A percentile compares a stretch with the other conserved stretches of the same genome.
Conservation (phyloP, 306 rosid species). For the Clitoria ternatea region DNA sequence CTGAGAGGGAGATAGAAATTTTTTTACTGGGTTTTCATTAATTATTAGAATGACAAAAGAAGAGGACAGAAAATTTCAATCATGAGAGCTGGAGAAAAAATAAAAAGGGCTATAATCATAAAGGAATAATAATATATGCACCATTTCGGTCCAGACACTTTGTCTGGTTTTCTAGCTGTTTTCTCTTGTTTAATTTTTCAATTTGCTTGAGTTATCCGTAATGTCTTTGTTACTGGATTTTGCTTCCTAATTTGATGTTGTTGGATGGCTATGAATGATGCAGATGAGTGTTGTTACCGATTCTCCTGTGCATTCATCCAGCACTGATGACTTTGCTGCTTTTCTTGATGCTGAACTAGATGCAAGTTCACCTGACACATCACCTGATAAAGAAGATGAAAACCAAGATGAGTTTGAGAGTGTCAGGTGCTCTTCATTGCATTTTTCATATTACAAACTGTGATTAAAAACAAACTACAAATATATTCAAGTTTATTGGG, state of each 20-base stretch:
- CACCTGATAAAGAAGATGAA: conserved; percentile 22
- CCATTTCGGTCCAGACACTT: background rate
- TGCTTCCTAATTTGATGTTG: conserved; percentile 19
- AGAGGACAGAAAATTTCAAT: too few species aligned
- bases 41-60: too few species aligned
- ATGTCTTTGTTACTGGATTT: conserved; percentile 8
- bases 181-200: background rate
- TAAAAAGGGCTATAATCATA: too few species aligned
- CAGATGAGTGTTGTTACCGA: conserved; percentile 71
- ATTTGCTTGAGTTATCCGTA: background rate
- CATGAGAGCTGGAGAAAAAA: too few species aligned
- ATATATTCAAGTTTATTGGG: background rate
- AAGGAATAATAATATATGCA: too few species aligned
- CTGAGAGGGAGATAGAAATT: too few species aligned
- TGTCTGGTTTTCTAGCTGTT: background rate
- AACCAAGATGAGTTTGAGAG: conserved; percentile 31
- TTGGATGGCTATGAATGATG: conserved; percentile 16
- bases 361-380: conserved; percentile 39
- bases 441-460: background rate
- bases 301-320: conserved; percentile 66
- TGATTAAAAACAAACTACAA: background rate
- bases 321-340: conserved; percentile 66
- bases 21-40: too few species aligned
- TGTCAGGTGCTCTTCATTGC: conserved; percentile 37
- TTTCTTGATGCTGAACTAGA: conserved; percentile 50